Conservation (phyloP, 257 asterid species). For the Jacaranda copaia region DNA sequence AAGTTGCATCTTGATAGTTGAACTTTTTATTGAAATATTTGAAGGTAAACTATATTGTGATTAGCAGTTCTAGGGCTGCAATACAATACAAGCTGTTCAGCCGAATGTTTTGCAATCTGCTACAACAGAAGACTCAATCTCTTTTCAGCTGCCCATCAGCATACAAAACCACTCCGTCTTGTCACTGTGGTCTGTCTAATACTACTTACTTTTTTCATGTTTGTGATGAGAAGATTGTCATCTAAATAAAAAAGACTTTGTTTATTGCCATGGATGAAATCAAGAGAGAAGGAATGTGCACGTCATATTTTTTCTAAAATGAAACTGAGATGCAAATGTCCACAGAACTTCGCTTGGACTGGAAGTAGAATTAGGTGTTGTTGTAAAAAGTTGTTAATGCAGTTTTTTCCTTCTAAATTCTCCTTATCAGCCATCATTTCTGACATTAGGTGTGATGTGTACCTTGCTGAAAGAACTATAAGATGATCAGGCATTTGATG, state of each 20-base stretch:
- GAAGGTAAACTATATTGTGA: neutral
- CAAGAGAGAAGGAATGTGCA: neutral
- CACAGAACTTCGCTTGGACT: neutral
- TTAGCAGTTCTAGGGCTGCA: neutral
- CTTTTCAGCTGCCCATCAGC: neutral
- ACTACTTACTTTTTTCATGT: neutral
- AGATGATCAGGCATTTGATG: constrained; percentile 12
- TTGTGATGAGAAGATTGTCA: neutral
- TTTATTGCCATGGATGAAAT: neutral
- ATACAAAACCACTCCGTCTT: neutral
- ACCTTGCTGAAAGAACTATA: neutral
- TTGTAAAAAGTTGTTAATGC: neutral
- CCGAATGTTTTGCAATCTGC: neutral
- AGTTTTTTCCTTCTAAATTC: neutral
- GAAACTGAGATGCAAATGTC: neutral
- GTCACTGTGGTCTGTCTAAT: neutral
- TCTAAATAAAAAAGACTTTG: neutral
- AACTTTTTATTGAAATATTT: neutral
- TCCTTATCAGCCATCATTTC: neutral
- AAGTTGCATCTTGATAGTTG: neutral
- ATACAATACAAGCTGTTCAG: neutral
- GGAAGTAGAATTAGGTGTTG: neutral
- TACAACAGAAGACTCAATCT: neutral
- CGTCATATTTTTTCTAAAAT: neutral
- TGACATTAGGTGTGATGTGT: neutral